These are phyloP conservation scores for Penicillium malachiteum DNA, from an alignment of 495 filamentous ascomycete species.

Conservation along the genomic window DNA sequence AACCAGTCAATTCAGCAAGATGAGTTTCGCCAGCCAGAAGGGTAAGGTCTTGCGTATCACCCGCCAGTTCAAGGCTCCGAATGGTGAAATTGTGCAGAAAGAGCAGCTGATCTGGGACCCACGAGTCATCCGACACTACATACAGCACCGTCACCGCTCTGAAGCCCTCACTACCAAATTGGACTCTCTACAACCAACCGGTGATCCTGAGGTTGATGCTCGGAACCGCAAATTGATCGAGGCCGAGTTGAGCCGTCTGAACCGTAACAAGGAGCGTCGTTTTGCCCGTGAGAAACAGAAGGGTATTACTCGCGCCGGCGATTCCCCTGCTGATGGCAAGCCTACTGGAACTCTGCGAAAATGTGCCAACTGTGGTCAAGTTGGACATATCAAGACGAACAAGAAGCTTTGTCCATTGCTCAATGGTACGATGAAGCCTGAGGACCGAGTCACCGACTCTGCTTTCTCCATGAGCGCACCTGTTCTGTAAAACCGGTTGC, in stretches of 20 bases:
- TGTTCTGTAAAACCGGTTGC: constrained; percentile 26
- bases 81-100: constrained; percentile 59
- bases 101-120: constrained; percentile 69
- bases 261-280: constrained; percentile 87
- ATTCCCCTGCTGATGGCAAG: constrained; percentile 45
- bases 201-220: constrained; percentile 67
- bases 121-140: constrained; percentile 68
- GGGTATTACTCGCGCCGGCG: constrained; percentile 48
- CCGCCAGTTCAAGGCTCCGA: constrained; percentile 58
- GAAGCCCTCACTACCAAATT: constrained; percentile 70
- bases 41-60: constrained; percentile 76
- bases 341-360: constrained; percentile 78
- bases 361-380: constrained; percentile 93
- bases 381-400: constrained; percentile 99
- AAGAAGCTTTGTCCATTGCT: constrained; percentile 95
- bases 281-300: constrained; percentile 91
- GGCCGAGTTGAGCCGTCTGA: constrained; percentile 74
- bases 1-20: constrained; percentile 79
- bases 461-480: constrained; percentile 54
- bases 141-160: constrained; percentile 48
- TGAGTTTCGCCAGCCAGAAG: constrained; percentile 65
- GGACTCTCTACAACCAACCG: constrained; percentile 66
- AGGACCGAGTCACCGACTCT: constrained; percentile 56
- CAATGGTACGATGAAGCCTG: constrained; percentile 78
- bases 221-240: constrained; percentile 62